Base-by-base conservation (phyloP, 805 yeast genomes). In the Torulaspora delbrueckii region DNA sequence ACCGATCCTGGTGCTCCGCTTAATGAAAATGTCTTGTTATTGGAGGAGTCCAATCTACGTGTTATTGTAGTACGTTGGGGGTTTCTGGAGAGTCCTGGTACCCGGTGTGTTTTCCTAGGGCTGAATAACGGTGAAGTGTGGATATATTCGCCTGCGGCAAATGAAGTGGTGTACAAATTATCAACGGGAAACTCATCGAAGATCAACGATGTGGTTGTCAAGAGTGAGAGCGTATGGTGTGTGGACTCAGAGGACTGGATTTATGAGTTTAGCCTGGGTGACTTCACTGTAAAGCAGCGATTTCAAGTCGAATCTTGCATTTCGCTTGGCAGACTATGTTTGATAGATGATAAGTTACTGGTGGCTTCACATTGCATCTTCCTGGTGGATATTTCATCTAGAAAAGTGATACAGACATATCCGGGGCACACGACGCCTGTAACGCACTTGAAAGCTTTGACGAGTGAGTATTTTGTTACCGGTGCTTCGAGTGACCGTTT, bases 401-500 rank as follows among this genome's bases (percentile, higher is more conserved):
- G 48, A 33, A 65, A 67, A 42, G 65, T 79, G 2, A 64, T 74
- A 13, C 71, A 70, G 53, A 73, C 81, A 1, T 80, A 78, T 59
- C 88, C 95, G 1, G 95, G 91, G 23, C 95, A 87, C 60, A 78
- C 86, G 25, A 75, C 85, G 14, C 82, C 88, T 3, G 75, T 87
- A 33, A 65, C 78, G 9, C 65, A 82, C 8, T 46, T 74, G 30
- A 66, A 74, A 5, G 59, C 73, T 14, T 25, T 63, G 28, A 49
- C 57, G 7, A 36, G 63, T 18, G 66, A 75, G 38, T 69, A 67
- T 37, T 79, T 88, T 55, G 63, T 86, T 35, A 82, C 93, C 1
- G 76, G 84, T 42, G 95, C 96, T 1, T 70, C 71, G 28, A 82
- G 82, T 49, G 98, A 90, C 63, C 76, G 97, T 54, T 88, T 86